Evolutionary conservation across 352 stramenopile genomes (phyloP), one percentile per base, ranked within the genome.

Genomic region (Globisporangium ultimum): DNA sequence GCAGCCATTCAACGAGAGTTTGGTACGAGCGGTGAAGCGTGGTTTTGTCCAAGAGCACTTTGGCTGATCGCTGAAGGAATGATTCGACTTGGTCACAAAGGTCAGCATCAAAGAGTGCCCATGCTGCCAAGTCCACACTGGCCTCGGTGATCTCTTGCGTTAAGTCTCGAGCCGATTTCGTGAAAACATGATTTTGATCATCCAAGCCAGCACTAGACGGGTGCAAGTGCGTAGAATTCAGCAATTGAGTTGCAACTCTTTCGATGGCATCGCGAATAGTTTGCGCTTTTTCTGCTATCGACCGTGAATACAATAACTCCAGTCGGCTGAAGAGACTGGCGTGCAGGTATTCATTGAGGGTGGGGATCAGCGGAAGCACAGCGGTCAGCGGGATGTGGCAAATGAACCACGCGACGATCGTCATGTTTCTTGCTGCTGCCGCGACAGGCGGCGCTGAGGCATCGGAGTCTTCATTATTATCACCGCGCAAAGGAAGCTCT

Each of bases 1-100:
- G 52, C 7, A 57, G 38, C 52, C 52, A 57, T 15, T 57, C 28
- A 12, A 57, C 36, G n/a, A 18, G 47, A 4, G 52, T 40, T 17
- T 46, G 17, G 6, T 46, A 57, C 21, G 52, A 57, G 13, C 36
- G 28, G 20, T 48, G 32, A 15, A 57, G 52, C 38, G 28, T n/a
- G 17, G 6, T 6, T 2, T 47, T 47, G 28, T 57, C 28, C 28
- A 57, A 40, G 8, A 57, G 34, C 20, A 45, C 28, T 20, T 5
- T 32, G 2, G 28, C 11, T 0, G 52, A 46, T 18, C 52, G 52
- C 20, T 57, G 52, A 13, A 57, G 14, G 14, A 57, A 57, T 22
- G 13, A 14, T 7, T 57, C 28, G 10, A 57, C 38, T 40, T 48
- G 34, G 20, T 48, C 24, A 13, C 28, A 36, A 36, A 36, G 1